Base-by-base conservation (phyloP, 2,329 filamentous ascomycete species). In the Cercospora zeae-maydis region DNA sequence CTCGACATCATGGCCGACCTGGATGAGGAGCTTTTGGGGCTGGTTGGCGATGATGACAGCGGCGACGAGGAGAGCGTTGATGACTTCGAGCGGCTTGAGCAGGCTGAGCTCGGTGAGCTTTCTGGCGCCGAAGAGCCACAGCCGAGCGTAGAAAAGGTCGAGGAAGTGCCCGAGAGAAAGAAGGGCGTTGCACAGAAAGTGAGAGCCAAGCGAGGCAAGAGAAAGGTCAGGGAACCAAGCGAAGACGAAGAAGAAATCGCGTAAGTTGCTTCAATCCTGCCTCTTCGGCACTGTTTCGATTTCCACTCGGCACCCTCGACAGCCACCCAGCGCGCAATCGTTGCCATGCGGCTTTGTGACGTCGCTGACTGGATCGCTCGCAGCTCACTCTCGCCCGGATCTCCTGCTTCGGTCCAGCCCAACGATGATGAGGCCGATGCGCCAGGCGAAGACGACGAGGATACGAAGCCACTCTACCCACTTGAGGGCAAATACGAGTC, bases 21-120 rank as follows among this genome's bases (percentile, higher is more conserved):
- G 69, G 93, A 98, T 75, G 92, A 93, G 72, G 93, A 97, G 80
- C 88, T 98, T 69, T 88, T 98, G 68, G 93, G 91, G 73, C 87
- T 98, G 68, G 95, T 93, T 59, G 95, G 92, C 72, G 92, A 91
- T 70, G 89, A 82, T 71, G 75, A 78, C 62, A 79, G 80, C 64
- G 70, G 82, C 66, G 81, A 83, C 66, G 82, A 84, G 68, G 75
- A 78, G 60, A 62, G 59, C 10, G 57, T 59, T n/a, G 70, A 72
- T 31, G 71, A 74, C 34, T 68, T 69, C 27, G 69, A 72, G 74
- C 77, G 66, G 85, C 86, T 63, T 85, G 73, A 79, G 81, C 77
- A 80, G 71, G 82, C 60, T n/a, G 52, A 65, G 55, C 37, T 61
- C 37, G 79, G 85, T 72, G 80, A 82, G 68, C 82, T 78, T 37